Percentiles rank a stretch among this genome's conserved stretches.
phyloP scores from a whole-genome alignment of 2,329 filamentous ascomycete genomes.

The Cladorrhinum sp. region DNA sequence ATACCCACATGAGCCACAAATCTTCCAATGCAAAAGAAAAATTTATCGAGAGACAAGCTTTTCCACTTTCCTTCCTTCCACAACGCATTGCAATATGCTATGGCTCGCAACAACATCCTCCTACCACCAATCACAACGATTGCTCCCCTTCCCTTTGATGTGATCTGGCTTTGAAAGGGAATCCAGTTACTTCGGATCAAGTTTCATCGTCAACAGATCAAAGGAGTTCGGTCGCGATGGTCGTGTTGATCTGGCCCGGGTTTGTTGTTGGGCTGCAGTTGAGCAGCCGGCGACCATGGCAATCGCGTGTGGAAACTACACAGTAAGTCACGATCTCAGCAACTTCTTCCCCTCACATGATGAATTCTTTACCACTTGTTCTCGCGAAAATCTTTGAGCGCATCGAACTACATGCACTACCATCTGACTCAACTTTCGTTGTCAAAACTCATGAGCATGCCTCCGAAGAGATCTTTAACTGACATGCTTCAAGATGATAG shows the following conservation, averaged over 20 bases:
- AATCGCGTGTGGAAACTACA: neutral
- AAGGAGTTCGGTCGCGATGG: neutral
- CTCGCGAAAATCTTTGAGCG: conserved; percentile 59
- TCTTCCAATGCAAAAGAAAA: conserved; percentile 17
- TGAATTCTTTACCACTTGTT: conserved; percentile 57
- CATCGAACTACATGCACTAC: conserved; percentile 71
- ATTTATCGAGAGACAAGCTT: conserved; percentile 12
- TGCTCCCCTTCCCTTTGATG: neutral
- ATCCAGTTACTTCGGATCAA: neutral
- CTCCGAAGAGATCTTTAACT: conserved; percentile 10
- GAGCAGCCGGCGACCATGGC: neutral
- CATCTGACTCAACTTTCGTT: conserved; percentile 53
- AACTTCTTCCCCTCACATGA: conserved; percentile 39
- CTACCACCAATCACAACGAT: neutral
- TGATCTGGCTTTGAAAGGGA: neutral
- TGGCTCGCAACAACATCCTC: neutral
- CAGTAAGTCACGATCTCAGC: conserved; percentile 18
- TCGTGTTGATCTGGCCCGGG: neutral
- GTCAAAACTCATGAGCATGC: neutral
- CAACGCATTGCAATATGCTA: neutral
- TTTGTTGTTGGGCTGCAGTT: neutral
- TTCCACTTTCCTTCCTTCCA: conserved; percentile 11
- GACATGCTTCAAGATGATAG: conserved; percentile 15
- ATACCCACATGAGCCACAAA: conserved; percentile 9
- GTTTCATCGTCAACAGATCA: neutral